A percentile compares a stretch with the other conserved stretches of the same genome.
Evolutionary conservation across 2,329 filamentous ascomycete genomes (phyloP).

Genomic region (Cladophialophora chaetospira): DNA sequence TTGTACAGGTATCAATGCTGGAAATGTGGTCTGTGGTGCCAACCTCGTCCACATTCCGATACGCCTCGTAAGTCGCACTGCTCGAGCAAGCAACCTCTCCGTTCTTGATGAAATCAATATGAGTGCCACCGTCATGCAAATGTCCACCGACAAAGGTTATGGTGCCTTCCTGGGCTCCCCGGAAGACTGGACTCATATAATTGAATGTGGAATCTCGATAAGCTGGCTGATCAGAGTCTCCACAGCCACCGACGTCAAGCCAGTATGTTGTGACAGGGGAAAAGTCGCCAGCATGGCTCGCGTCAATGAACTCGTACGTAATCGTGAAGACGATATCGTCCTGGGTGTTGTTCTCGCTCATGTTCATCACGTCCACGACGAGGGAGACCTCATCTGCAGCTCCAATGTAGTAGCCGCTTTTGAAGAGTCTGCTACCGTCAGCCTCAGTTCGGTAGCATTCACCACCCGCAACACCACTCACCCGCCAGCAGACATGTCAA

Average conservation of each 20-base stretch:
- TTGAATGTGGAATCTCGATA: slow-evolving; percentile 10
- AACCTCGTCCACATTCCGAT: neutral
- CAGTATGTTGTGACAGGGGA: slow-evolving; percentile 8
- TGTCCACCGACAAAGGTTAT: slow-evolving; percentile 17
- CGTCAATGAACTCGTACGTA: slow-evolving; percentile 17
- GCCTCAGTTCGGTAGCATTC: no score
- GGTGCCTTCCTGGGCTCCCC: neutral
- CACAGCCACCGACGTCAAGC: slow-evolving; percentile 18
- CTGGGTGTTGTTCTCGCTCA: slow-evolving; percentile 2
- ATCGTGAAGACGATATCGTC: slow-evolving; percentile 17
- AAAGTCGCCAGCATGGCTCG: neutral
- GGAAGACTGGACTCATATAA: slow-evolving; percentile 9
- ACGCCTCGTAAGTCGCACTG: slow-evolving; percentile 3
- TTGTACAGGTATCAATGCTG: slow-evolving; percentile 9
- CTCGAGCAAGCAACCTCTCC: slow-evolving; percentile 7
- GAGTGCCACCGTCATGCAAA: slow-evolving; percentile 23
- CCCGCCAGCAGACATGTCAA: slow-evolving; percentile 10
- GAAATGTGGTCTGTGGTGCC: slow-evolving; percentile 15
- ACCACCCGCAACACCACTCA: neutral
- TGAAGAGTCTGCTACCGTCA: neutral
- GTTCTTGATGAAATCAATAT: slow-evolving; percentile 17
- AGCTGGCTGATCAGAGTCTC: slow-evolving; percentile 8
- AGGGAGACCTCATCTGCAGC: slow-evolving; percentile 11
- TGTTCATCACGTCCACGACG: slow-evolving; percentile 21
- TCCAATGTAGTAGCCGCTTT: slow-evolving; percentile 18